These are phyloP conservation scores for Paradendryphiella salina DNA, from an alignment of 2,329 filamentous ascomycete species.

Conservation along the genomic window DNA sequence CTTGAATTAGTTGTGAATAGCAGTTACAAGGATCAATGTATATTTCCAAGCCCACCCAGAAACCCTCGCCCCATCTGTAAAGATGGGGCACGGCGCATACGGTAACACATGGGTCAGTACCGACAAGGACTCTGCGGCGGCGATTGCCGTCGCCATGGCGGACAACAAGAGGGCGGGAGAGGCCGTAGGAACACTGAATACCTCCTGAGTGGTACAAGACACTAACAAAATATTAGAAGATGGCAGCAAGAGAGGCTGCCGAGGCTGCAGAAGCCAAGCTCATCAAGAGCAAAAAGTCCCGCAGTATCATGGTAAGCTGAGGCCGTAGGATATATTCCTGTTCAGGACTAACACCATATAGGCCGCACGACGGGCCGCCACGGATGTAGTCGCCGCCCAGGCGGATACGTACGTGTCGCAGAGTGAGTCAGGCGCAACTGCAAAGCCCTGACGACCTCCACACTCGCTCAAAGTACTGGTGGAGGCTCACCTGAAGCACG, in stretches of 20 bases:
- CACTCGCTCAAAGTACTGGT: background rate
- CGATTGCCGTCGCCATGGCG: slow-evolving; percentile 1
- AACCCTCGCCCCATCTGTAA: background rate
- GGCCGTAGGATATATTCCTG: background rate
- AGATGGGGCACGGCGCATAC: slow-evolving; percentile 29
- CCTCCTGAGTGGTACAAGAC: too few species aligned
- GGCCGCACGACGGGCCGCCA: slow-evolving; percentile 9
- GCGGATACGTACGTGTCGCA: background rate
- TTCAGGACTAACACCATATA: slow-evolving; percentile 13
- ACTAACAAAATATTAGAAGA: background rate
- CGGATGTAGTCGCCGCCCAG: background rate
- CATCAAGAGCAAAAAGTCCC: slow-evolving; percentile 14
- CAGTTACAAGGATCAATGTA: background rate
- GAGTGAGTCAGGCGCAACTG: background rate
- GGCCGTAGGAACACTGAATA: background rate
- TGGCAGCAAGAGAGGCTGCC: background rate
- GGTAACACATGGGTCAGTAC: slow-evolving; percentile 14
- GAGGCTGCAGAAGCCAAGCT: slow-evolving; percentile 6
- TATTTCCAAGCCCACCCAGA: background rate
- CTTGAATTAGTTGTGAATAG: background rate
- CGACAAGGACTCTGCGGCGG: slow-evolving; percentile 8
- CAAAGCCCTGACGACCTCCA: background rate
- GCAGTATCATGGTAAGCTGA: slow-evolving; percentile 17
- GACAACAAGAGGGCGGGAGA: background rate
- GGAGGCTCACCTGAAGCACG: background rate